Conservation (phyloP, 2,329 filamentous ascomycete genomes). For the Fusarium avenaceum region DNA sequence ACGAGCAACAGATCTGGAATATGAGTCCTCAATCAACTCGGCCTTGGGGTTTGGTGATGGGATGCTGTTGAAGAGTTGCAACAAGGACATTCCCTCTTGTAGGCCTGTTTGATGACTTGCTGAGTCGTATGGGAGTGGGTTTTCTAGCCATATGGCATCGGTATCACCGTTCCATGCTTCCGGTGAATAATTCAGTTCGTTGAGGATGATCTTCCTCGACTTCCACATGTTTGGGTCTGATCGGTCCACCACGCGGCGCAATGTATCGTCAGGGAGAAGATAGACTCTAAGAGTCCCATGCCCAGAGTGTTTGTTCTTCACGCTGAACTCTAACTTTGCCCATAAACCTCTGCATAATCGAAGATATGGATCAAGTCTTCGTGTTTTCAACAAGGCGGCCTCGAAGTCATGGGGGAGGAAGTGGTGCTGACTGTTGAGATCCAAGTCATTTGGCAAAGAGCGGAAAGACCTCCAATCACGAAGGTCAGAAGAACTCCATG, state of each 20-base stretch:
- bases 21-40: slow-evolving; percentile 61
- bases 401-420: slow-evolving; percentile 46
- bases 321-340: slow-evolving; percentile 60
- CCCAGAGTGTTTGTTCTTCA: slow-evolving; percentile 34
- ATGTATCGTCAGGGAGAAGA: slow-evolving; percentile 75
- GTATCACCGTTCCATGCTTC: slow-evolving; percentile 66
- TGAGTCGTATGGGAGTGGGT: slow-evolving; percentile 14
- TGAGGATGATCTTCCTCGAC: slow-evolving; percentile 63
- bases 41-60: slow-evolving; percentile 75
- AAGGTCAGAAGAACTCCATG: slow-evolving; percentile 26
- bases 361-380: slow-evolving; percentile 44
- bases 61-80: slow-evolving; percentile 80
- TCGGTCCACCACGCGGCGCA: slow-evolving; percentile 66
- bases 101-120: slow-evolving; percentile 46
- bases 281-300: slow-evolving; percentile 66
- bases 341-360: slow-evolving; percentile 56
- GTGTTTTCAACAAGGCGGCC: slow-evolving; percentile 47
- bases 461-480: slow-evolving; percentile 50
- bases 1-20: slow-evolving; percentile 67
- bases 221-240: slow-evolving; percentile 60
- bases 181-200: slow-evolving; percentile 67
- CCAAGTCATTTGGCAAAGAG: slow-evolving; percentile 33
- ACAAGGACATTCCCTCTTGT: slow-evolving; percentile 66
- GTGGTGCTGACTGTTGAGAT: background rate
- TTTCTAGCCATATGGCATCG: slow-evolving; percentile 15